Base-by-base conservation (phyloP, 1,284 basidiomycete species). In the Trichosporon coremiiforme region DNA sequence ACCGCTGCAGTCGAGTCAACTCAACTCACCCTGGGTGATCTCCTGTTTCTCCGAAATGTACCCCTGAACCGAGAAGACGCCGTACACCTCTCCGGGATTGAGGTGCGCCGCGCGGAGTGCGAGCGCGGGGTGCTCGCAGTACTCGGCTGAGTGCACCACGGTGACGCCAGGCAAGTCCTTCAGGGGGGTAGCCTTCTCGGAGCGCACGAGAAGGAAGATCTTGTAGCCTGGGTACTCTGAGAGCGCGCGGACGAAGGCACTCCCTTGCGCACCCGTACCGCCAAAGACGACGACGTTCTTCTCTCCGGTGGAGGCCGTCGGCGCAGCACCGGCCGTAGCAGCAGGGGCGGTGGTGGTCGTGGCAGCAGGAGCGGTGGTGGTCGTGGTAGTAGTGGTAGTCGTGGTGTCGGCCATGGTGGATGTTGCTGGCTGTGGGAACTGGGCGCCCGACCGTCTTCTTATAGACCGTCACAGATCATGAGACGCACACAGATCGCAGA, bases 241-340 rank as follows among this genome's bases (percentile, higher is more conserved):
- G 9, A 77, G 72, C 2, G 75, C 75, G 73, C 73, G 69, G 53
- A 77, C 74, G 53, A 79, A 72, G 4, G 75, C 74, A 5, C 71
- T 64, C 35, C 77, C 77, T 67, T 77, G 75, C 53, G 75, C 65
- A 20, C 76, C 76, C 0, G 78, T 78, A 3, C 75, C 74, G 62
- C 78, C 78, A 50, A 78, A 78, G 33, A 77, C 76, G 41, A 78
- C 70, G n/a, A 79, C 70, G 66, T 75, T 74, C 69, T 68, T 64
- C 38, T 65, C 33, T 31, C 29, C 17, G 17, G 17, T 62, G 8
- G 31, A 7, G 33, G 29, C 3, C 2, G 22, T 31, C 13, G 45
- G 22, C 0, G 35, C 8, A 50, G 35, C 33, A 20, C 35, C 38
- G n/a, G 64, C 33, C 1, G 57, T 22, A 17, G 50, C 50, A 20